Evolutionary conservation across 139 green algal genomes (phyloP).

Genomic region (Haematococcus lacustris): DNA sequence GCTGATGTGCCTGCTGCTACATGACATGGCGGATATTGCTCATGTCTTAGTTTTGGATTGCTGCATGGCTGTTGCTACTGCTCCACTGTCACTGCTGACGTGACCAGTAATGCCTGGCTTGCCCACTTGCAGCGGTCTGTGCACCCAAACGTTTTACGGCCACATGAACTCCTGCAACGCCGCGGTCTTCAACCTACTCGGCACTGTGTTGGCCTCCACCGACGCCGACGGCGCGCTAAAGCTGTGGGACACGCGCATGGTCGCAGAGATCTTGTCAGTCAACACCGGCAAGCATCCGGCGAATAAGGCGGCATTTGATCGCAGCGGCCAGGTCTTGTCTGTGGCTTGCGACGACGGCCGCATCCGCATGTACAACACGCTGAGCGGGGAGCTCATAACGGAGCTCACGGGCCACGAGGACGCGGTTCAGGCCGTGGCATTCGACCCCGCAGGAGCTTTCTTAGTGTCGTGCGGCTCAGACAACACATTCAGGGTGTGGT

Average conservation of each 20-base stretch:
- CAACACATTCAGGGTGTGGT: conserved; percentile 61
- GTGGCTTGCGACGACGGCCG: conserved; percentile 65
- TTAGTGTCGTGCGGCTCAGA: conserved; percentile 64
- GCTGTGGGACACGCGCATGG: conserved; percentile 81
- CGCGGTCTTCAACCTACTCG: conserved; percentile 51
- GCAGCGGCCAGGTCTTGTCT: conserved; percentile 43
- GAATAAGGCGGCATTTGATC: conserved; percentile 65
- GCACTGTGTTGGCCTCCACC: conserved; percentile 38
- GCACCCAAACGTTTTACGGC: conserved; percentile 75
- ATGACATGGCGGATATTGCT: too few relatives aligned
- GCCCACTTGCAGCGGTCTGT: conserved; percentile 47
- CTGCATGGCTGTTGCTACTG: too few relatives aligned
- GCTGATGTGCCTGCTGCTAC: too few relatives aligned
- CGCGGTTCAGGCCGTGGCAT: conserved; percentile 60
- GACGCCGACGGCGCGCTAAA: conserved; percentile 77
- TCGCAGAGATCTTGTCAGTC: conserved; percentile 60
- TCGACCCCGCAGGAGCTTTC: conserved; percentile 54
- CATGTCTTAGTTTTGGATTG: too few relatives aligned
- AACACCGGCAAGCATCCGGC: conserved; percentile 49
- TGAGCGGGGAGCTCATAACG: conserved; percentile 29
- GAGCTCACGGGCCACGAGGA: conserved; percentile 71
- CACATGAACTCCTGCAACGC: conserved; percentile 72
- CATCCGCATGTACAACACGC: conserved; percentile 38
- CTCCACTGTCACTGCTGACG: too few relatives aligned
- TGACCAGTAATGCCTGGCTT: too few relatives aligned